phyloP scores from a whole-genome alignment of 2,329 filamentous ascomycete species.

The Endoconidiophora polonica region DNA sequence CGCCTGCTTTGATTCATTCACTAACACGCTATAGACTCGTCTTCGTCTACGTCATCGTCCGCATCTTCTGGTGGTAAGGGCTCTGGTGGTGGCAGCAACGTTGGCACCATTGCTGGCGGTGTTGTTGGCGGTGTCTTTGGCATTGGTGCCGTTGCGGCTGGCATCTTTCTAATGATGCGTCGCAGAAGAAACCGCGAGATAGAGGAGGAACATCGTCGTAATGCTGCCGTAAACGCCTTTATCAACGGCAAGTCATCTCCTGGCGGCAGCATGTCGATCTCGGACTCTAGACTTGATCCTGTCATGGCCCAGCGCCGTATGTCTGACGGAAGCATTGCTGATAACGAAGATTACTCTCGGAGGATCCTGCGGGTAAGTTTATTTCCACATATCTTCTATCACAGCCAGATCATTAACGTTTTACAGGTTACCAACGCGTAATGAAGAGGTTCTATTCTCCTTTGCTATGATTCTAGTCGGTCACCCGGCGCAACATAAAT shows the following conservation, averaged over 20 bases:
- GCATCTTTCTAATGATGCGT: slow-evolving; percentile 56
- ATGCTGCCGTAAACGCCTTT: slow-evolving; percentile 63
- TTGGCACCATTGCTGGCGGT: slow-evolving; percentile 72
- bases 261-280: slow-evolving; percentile 50
- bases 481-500: slow-evolving; percentile 4
- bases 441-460: slow-evolving; percentile 16
- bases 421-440: slow-evolving; percentile 42
- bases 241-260: slow-evolving; percentile 48
- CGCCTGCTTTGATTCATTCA: neutral
- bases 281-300: slow-evolving; percentile 73
- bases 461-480: slow-evolving; percentile 9
- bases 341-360: slow-evolving; percentile 92
- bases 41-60: slow-evolving; percentile 16
- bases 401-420: slow-evolving; percentile 13
- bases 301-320: slow-evolving; percentile 68
- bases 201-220: slow-evolving; percentile 71
- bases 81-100: slow-evolving; percentile 32
- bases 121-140: slow-evolving; percentile 71
- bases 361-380: slow-evolving; percentile 75
- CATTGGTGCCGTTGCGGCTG: slow-evolving; percentile 48
- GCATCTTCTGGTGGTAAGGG: slow-evolving; percentile 19
- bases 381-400: neutral
- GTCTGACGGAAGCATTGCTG: slow-evolving; percentile 90
- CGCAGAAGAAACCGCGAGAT: slow-evolving; percentile 60
- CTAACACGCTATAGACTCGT: neutral